phyloP scores from a whole-genome alignment of 2,329 filamentous ascomycete genomes.

The Paraphoma sp. region DNA sequence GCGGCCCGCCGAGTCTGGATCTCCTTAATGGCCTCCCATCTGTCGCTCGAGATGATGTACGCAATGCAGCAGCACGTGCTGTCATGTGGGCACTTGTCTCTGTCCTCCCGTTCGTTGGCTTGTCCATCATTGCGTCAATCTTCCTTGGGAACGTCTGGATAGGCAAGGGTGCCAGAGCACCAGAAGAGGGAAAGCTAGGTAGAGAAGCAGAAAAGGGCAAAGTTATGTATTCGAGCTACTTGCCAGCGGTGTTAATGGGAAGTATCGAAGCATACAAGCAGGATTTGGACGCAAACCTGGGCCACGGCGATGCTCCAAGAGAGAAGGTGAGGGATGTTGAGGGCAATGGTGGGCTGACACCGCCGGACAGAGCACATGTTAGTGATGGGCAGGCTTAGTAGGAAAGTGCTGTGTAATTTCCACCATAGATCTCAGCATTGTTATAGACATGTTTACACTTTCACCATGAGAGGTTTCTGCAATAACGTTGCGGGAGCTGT shows the following conservation, averaged over 20 bases:
- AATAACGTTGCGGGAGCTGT: too few relatives aligned
- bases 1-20: slow-evolving; percentile 36
- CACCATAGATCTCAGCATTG: background rate
- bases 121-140: slow-evolving; percentile 54
- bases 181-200: slow-evolving; percentile 30
- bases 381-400: background rate
- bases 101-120: slow-evolving; percentile 65
- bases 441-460: too few relatives aligned
- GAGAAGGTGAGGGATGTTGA: slow-evolving; percentile 16
- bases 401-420: background rate
- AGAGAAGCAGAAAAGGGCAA: slow-evolving; percentile 19
- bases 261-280: slow-evolving; percentile 12
- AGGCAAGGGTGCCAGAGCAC: slow-evolving; percentile 34
- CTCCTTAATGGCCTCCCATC: slow-evolving; percentile 48
- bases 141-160: slow-evolving; percentile 63
- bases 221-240: slow-evolving; percentile 26
- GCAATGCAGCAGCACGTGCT: slow-evolving; percentile 58
- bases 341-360: background rate
- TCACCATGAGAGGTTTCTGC: too few relatives aligned
- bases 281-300: slow-evolving; percentile 22
- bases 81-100: slow-evolving; percentile 72
- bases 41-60: slow-evolving; percentile 47
- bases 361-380: slow-evolving; percentile 7
- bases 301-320: slow-evolving; percentile 3
- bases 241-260: slow-evolving; percentile 21